Conservation (phyloP, 306 rosid genomes). For the Malus orientalis region DNA sequence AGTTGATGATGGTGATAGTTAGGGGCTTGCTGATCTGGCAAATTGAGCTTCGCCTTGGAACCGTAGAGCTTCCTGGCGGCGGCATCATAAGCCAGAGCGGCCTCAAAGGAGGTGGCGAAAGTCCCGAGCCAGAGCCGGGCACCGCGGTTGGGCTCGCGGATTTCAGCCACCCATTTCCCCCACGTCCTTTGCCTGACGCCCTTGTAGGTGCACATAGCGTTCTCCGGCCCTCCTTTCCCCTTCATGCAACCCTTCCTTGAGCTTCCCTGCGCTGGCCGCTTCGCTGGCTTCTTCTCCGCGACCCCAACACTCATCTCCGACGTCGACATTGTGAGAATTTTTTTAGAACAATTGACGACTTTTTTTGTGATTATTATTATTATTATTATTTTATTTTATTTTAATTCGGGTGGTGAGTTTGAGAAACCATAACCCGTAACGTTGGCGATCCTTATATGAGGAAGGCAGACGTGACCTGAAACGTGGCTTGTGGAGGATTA, state of each 20-base stretch:
- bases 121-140: slow-evolving; percentile 95
- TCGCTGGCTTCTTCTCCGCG: slow-evolving; percentile 29
- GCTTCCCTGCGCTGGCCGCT: slow-evolving; percentile 50
- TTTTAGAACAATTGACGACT: neutral
- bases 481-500: slow-evolving; percentile 54
- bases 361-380: neutral
- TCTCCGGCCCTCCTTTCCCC: slow-evolving; percentile 92
- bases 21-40: slow-evolving; percentile 23
- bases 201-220: slow-evolving; percentile 71
- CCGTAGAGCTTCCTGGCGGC: slow-evolving; percentile 81
- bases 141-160: slow-evolving; percentile 89
- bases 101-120: slow-evolving; percentile 62
- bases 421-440: neutral
- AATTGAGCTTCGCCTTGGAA: slow-evolving; percentile 69
- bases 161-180: slow-evolving; percentile 99
- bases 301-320: slow-evolving; percentile 11
- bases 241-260: slow-evolving; percentile 90
- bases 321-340: slow-evolving; percentile 24
- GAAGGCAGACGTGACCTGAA: slow-evolving; percentile 21
- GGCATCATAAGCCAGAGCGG: slow-evolving; percentile 77
- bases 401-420: neutral
- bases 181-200: slow-evolving; percentile 94
- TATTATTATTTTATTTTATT: neutral
- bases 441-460: slow-evolving; percentile 24
- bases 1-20: neutral